Evolutionary conservation across 495 filamentous ascomycete genomes (phyloP).

Genomic region (Choiromyces venosus): DNA sequence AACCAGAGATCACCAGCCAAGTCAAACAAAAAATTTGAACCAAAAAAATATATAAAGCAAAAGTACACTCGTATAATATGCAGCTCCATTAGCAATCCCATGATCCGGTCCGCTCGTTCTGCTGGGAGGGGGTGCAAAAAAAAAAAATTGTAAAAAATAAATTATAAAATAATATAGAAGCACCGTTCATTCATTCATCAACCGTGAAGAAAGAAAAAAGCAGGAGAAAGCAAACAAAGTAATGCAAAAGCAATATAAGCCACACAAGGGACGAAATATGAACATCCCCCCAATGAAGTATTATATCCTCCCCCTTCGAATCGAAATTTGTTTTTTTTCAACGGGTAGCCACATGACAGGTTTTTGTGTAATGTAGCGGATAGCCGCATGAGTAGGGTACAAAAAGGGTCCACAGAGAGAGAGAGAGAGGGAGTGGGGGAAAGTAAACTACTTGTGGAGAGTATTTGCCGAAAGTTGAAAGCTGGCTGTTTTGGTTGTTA

Average conservation of each 20-base stretch:
- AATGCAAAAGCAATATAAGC: not conserved
- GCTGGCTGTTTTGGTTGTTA: not conserved
- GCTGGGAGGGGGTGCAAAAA: not conserved
- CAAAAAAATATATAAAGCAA: not conserved
- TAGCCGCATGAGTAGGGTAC: not conserved
- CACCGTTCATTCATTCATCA: not conserved
- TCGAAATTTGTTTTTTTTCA: not conserved
- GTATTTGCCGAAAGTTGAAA: slow-evolving; percentile 3
- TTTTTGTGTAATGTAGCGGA: not conserved
- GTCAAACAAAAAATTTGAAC: not conserved
- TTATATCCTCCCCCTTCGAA: not conserved
- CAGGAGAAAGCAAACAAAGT: not conserved
- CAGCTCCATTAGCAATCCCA: not conserved
- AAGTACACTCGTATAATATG: not conserved
- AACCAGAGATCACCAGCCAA: not conserved
- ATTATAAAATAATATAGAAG: not conserved
- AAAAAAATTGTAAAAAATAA: no score
- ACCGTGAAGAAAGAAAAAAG: not conserved
- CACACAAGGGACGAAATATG: not conserved
- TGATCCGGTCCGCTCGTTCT: not conserved
- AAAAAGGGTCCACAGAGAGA: not conserved
- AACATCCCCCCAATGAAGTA: not conserved
- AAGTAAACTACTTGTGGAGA: not conserved
- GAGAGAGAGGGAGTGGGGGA: not conserved
- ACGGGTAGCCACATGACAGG: not conserved